Evolutionary conservation across 306 rosid species (phyloP).

Genomic region (Medicago truncatula): MtrunA17r5.0-ANR NC_053049.1:16034001-16034500

Average conservation of each 20-base stretch:
- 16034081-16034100: too few relatives aligned
- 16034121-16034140: too few relatives aligned
- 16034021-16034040: too few relatives aligned
- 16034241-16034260: slow-evolving; percentile 69
- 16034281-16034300: slow-evolving; percentile 57
- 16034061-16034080: too few relatives aligned
- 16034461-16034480: slow-evolving; percentile 73
- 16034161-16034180: slow-evolving; percentile 58
- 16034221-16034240: slow-evolving; percentile 53
- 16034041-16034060: too few relatives aligned
- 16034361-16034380: slow-evolving; percentile 57
- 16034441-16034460: slow-evolving; percentile 52
- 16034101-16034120: too few relatives aligned
- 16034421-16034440: not conserved
- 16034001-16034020: too few relatives aligned
- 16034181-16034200: slow-evolving; percentile 60
- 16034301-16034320: slow-evolving; percentile 62
- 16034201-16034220: slow-evolving; percentile 67
- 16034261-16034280: slow-evolving; percentile 59
- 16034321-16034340: slow-evolving; percentile 65
- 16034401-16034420: not conserved
- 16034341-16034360: slow-evolving; percentile 62
- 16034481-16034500: slow-evolving; percentile 58
- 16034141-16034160: not conserved
- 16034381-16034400: not conserved